Evolutionary conservation across 192 early-diverging fungal species (phyloP).

Genomic region (Coemansia sp.): DNA sequence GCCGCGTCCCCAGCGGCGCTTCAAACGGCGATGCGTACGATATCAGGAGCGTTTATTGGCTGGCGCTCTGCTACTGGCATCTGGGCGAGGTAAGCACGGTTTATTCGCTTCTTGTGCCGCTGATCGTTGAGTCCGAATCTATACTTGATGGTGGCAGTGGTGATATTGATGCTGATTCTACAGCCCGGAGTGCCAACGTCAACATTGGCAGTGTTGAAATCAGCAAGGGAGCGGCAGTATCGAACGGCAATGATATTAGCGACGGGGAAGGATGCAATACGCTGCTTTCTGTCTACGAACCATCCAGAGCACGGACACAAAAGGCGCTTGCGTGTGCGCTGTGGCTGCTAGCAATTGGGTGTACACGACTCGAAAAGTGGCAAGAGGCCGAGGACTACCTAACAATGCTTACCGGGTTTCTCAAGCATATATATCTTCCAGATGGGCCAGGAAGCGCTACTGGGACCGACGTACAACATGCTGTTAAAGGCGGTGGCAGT

Average conservation of each 20-base stretch:
- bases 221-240: background rate
- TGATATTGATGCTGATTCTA: conserved; percentile 5
- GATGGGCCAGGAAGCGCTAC: conserved; percentile 20
- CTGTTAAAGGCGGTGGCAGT: background rate
- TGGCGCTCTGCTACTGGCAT: conserved; percentile 54
- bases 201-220: background rate
- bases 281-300: conserved; percentile 9
- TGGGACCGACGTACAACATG: conserved; percentile 21
- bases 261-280: background rate
- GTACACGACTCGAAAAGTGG: conserved; percentile 55
- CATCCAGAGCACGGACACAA: conserved; percentile 19
- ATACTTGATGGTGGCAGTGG: conserved; percentile 19
- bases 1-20: background rate
- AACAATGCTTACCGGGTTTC: conserved; percentile 10
- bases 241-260: background rate
- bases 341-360: conserved; percentile 46
- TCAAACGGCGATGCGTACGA: conserved; percentile 19
- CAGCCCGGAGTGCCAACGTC: background rate
- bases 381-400: conserved; percentile 55
- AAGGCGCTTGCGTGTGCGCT: conserved; percentile 47
- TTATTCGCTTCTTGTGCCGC: conserved; percentile 28
- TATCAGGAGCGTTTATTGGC: conserved; percentile 51
- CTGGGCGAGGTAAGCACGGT: conserved; percentile 42
- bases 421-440: conserved; percentile 22
- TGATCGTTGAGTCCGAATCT: conserved; percentile 34